Evolutionary conservation across 106 monocot genomes (phyloP).

Genomic region (Dendrobium chrysotoxum): DNA sequence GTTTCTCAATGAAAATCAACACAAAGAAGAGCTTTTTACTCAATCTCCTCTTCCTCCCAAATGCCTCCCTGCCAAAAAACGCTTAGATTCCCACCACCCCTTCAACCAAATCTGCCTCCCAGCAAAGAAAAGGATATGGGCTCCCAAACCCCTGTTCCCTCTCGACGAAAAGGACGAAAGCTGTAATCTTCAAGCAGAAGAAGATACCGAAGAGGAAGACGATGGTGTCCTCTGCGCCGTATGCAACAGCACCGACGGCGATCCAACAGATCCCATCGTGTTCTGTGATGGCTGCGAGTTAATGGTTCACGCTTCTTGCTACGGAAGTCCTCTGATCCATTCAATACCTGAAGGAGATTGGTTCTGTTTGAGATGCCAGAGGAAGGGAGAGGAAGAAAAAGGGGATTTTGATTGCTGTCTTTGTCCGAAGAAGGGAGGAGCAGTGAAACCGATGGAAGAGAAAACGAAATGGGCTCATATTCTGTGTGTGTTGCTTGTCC

Average conservation of each 20-base stretch:
- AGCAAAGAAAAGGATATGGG: conserved; percentile 66
- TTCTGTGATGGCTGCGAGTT: conserved; percentile 96
- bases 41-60: neutral
- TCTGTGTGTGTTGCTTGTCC: conserved; percentile 67
- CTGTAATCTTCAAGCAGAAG: neutral
- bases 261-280: conserved; percentile 74
- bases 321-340: conserved; percentile 61
- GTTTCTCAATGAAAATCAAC: conserved; percentile 28
- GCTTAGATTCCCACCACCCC: conserved; percentile 4
- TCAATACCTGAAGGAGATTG: conserved; percentile 79
- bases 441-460: conserved; percentile 47
- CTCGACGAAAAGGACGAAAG: neutral
- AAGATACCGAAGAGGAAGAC: conserved; percentile 36
- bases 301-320: conserved; percentile 82
- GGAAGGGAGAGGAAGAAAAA: neutral
- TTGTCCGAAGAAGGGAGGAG: conserved; percentile 56
- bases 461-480: conserved; percentile 72
- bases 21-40: neutral
- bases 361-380: conserved; percentile 56
- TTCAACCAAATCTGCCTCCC: conserved; percentile 33
- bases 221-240: conserved; percentile 76
- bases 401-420: conserved; percentile 39
- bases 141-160: conserved; percentile 21
- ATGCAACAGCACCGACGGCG: conserved; percentile 78
- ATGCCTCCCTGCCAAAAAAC: conserved; percentile 45